A percentile compares a stretch with the other conserved stretches of the same genome.
These are phyloP conservation scores for Fusarium mundagurra DNA, from an alignment of 2,329 filamentous ascomycete species.

Conservation along the genomic window DNA sequence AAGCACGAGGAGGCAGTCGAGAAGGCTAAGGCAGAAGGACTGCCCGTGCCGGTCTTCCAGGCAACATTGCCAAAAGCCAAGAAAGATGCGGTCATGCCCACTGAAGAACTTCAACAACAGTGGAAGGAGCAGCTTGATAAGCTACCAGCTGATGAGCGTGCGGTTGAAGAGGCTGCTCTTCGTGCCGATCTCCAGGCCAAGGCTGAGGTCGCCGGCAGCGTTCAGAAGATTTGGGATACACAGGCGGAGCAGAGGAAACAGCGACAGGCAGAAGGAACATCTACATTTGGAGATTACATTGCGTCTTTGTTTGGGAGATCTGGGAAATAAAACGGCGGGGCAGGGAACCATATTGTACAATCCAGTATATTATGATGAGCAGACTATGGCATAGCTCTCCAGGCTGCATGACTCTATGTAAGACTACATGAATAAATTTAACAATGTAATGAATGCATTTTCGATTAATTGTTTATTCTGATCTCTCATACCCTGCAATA, in stretches of 20 bases:
- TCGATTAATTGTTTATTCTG: neutral
- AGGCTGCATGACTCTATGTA: neutral
- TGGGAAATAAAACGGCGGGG: conserved; percentile 36
- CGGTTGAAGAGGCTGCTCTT: conserved; percentile 71
- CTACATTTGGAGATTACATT: conserved; percentile 46
- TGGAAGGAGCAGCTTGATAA: conserved; percentile 67
- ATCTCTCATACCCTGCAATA: too few relatives aligned
- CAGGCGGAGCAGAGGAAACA: conserved; percentile 66
- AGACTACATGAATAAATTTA: neutral
- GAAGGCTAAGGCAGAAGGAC: conserved; percentile 70
- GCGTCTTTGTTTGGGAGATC: conserved; percentile 44
- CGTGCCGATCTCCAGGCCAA: conserved; percentile 70
- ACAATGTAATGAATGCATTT: neutral
- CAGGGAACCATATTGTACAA: conserved; percentile 25
- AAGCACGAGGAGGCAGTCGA: conserved; percentile 81
- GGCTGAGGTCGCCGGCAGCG: conserved; percentile 68
- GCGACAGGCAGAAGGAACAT: conserved; percentile 48
- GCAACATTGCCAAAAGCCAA: conserved; percentile 59
- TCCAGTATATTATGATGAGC: conserved; percentile 25
- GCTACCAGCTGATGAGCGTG: conserved; percentile 66
- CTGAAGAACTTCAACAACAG: conserved; percentile 59
- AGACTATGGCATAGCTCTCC: neutral
- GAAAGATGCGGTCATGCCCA: conserved; percentile 42
- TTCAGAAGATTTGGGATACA: conserved; percentile 51
- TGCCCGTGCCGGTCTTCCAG: conserved; percentile 67